Percentiles rank a stretch among this genome's conserved stretches.
Conservation (phyloP, 2,329 filamentous ascomycete species). For the Aspergillus intermedius region DNA sequence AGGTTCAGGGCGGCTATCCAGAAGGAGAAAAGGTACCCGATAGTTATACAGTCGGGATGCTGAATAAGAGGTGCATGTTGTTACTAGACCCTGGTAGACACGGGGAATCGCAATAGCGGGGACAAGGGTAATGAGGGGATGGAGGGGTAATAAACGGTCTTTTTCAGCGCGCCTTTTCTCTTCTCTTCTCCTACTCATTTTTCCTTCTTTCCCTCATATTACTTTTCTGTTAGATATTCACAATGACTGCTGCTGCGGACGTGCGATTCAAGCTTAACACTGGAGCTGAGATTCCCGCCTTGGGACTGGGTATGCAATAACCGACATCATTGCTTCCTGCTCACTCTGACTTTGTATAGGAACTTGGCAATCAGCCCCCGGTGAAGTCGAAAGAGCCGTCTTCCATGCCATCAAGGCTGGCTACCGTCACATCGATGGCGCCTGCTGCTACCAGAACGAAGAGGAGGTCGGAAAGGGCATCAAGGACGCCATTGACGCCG, state of each 20-base stretch:
- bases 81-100: neutral
- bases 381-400: conserved; percentile 55
- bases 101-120: too few relatives aligned
- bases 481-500: conserved; percentile 49
- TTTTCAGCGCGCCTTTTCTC: neutral
- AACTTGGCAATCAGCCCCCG: conserved; percentile 59
- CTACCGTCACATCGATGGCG: conserved; percentile 38
- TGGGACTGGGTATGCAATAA: conserved; percentile 52
- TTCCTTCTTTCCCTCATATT: neutral
- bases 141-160: neutral
- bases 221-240: neutral
- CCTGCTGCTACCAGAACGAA: conserved; percentile 52
- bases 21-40: conserved; percentile 6
- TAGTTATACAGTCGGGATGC: neutral
- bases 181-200: conserved; percentile 1
- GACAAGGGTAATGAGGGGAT: neutral
- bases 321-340: neutral
- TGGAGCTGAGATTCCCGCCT: conserved; percentile 55
- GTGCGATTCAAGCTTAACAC: conserved; percentile 58
- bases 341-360: conserved; percentile 34
- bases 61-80: neutral
- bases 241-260: conserved; percentile 47
- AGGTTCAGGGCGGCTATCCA: conserved; percentile 7
- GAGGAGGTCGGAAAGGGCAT: conserved; percentile 74
- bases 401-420: conserved; percentile 47